Percentiles rank a stretch among this genome's conserved stretches.
Conservation (phyloP, 108 stramenopile species). For the Phaeodactylum tricornutum region DNA sequence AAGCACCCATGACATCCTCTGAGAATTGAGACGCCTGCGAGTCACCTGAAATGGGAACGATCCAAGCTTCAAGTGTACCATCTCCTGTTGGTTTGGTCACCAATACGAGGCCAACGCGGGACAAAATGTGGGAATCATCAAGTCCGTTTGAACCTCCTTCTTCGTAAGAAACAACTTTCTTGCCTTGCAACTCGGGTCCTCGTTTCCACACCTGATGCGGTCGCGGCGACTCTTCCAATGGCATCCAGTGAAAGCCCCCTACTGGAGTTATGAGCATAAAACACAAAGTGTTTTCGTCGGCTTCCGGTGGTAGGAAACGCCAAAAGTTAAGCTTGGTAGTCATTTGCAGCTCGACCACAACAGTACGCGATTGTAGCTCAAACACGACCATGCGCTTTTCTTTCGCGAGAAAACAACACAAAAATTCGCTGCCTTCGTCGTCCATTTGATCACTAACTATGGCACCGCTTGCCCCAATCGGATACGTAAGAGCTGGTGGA, state of each 20-base stretch:
- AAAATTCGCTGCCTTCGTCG: constrained; percentile 66
- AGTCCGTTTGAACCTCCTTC: constrained; percentile 83
- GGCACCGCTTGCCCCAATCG: constrained; percentile 82
- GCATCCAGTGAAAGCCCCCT: constrained; percentile 86
- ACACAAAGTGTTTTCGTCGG: constrained; percentile 59
- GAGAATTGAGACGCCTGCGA: constrained; percentile 51
- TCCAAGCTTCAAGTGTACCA: constrained; percentile 66
- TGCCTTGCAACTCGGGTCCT: constrained; percentile 63
- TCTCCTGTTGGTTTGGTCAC: constrained; percentile 42
- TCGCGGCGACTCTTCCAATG: constrained; percentile 71
- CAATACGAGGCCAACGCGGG: constrained; percentile 60
- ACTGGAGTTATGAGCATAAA: constrained; percentile 83
- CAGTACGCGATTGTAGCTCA: constrained; percentile 61
- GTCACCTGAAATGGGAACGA: constrained; percentile 61
- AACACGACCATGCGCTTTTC: constrained; percentile 83
- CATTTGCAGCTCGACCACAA: constrained; percentile 86
- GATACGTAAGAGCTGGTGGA: constrained; percentile 71
- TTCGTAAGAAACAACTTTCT: constrained; percentile 82
- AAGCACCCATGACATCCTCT: constrained; percentile 64
- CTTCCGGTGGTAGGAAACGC: constrained; percentile 80
- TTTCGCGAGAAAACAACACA: constrained; percentile 84
- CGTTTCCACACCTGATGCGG: constrained; percentile 82
- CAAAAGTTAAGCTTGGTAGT: constrained; percentile 89
- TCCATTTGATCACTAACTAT: constrained; percentile 78
- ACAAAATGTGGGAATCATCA: constrained; percentile 48